These are phyloP conservation scores for Ceratorhiza oryzae-sativae DNA, from an alignment of 1,284 basidiomycete species.

Conservation along the genomic window DNA sequence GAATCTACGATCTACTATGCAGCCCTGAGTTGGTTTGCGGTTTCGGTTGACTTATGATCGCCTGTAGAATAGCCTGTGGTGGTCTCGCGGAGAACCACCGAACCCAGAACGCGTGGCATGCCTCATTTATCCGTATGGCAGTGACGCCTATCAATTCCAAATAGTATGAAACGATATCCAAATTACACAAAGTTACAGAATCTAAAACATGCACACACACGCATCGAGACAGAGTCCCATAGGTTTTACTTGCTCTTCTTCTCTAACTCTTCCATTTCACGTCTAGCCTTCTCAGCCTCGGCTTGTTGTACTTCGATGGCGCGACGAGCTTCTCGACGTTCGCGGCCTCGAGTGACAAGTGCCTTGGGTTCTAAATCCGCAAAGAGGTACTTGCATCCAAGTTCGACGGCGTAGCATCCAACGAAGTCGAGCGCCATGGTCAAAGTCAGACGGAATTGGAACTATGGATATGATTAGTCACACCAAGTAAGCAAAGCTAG, in stretches of 20 bases:
- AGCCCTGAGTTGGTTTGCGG: too few species aligned
- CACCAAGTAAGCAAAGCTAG: not conserved
- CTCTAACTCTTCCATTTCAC: conserved; percentile 37
- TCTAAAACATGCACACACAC: conserved; percentile 19
- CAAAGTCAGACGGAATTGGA: conserved; percentile 76
- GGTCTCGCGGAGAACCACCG: too few species aligned
- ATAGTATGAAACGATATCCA: not conserved
- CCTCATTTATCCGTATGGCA: not conserved
- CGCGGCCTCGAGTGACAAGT: conserved; percentile 83
- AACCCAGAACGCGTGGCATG: not conserved
- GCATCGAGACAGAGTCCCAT: not conserved
- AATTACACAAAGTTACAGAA: conserved; percentile 21
- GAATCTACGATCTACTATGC: too few species aligned
- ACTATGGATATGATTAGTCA: conserved; percentile 58
- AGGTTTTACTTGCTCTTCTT: conserved; percentile 40
- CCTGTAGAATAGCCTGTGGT: too few species aligned
- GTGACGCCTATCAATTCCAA: not conserved
- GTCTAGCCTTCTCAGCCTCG: conserved; percentile 34
- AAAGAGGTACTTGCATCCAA: conserved; percentile 84
- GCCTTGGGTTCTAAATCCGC: conserved; percentile 86
- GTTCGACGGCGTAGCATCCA: conserved; percentile 87
- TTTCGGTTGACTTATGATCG: too few species aligned
- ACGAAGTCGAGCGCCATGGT: conserved; percentile 89
- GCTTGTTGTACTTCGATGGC: conserved; percentile 48
- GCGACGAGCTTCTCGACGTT: conserved; percentile 64